These are phyloP conservation scores for Ochetophila trinervis DNA, from an alignment of 306 rosid species.

Conservation along the genomic window DNA sequence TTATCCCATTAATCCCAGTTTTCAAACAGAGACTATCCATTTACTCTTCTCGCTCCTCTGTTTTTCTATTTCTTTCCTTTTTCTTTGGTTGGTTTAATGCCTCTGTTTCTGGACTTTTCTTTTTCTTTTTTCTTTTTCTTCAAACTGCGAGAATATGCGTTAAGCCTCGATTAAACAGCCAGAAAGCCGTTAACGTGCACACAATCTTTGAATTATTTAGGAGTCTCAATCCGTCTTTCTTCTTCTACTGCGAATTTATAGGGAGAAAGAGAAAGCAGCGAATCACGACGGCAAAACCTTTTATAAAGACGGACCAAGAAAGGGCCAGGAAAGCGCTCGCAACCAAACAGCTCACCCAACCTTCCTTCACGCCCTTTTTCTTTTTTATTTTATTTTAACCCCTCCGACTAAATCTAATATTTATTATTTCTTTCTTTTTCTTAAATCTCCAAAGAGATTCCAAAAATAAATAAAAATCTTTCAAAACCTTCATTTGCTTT, in stretches of 20 bases:
- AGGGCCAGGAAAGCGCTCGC: constrained; percentile 9
- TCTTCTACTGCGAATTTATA: background rate
- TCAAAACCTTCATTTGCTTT: background rate
- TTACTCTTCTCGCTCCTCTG: background rate
- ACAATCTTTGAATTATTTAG: constrained; percentile 11
- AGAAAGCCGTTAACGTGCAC: background rate
- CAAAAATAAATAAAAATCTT: background rate
- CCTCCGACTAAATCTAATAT: too few species aligned
- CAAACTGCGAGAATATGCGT: background rate
- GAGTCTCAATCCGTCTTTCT: background rate
- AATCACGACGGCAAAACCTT: background rate
- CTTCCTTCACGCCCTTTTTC: background rate
- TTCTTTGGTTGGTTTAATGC: background rate
- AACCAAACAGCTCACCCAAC: constrained; percentile 25
- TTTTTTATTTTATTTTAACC: too few species aligned
- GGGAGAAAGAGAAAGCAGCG: background rate
- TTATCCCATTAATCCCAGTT: constrained; percentile 43
- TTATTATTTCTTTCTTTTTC: too few species aligned
- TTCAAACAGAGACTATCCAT: constrained; percentile 74
- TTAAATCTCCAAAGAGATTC: background rate
- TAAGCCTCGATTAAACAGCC: background rate
- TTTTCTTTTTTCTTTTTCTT: background rate
- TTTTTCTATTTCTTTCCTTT: background rate
- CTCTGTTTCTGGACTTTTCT: too few species aligned
- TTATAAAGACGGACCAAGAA: constrained; percentile 7